phyloP scores from a whole-genome alignment of 73 alveolate genomes.

The Tetrahymena elliotti region DNA sequence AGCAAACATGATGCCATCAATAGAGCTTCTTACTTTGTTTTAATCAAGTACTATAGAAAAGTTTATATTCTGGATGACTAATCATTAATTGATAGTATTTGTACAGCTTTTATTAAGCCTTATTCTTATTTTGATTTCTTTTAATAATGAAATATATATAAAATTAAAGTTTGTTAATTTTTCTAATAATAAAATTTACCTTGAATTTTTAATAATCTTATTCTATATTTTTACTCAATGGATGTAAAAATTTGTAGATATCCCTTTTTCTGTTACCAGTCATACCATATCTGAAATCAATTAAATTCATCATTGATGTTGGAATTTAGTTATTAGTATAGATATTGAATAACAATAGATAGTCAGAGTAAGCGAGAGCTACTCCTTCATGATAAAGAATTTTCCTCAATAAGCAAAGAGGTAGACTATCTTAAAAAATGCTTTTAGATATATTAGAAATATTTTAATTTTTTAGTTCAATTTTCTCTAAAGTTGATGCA shows the following conservation, averaged over 20 bases:
- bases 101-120: not conserved
- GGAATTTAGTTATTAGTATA: not conserved
- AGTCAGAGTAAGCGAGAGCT: not conserved
- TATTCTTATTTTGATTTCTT: not conserved
- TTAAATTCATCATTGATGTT: not conserved
- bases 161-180: no score
- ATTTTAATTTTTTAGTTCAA: not conserved
- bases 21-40: not conserved
- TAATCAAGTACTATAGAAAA: not conserved
- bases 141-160: not conserved
- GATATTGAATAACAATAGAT: not conserved
- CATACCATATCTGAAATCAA: not conserved
- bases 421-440: not conserved
- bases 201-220: not conserved
- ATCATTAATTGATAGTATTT: not conserved
- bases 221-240: not conserved
- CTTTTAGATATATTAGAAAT: not conserved
- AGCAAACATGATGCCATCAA: not conserved
- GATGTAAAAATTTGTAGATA: not conserved
- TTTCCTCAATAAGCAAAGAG: not conserved
- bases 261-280: not conserved
- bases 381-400: not conserved
- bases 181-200: not conserved
- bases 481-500: not conserved
- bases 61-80: not conserved